Evolutionary conservation across 2,329 filamentous ascomycete species (phyloP), one percentile per base, ranked within the genome.

Genomic region (Verticillium zaregamsianum): DNA sequence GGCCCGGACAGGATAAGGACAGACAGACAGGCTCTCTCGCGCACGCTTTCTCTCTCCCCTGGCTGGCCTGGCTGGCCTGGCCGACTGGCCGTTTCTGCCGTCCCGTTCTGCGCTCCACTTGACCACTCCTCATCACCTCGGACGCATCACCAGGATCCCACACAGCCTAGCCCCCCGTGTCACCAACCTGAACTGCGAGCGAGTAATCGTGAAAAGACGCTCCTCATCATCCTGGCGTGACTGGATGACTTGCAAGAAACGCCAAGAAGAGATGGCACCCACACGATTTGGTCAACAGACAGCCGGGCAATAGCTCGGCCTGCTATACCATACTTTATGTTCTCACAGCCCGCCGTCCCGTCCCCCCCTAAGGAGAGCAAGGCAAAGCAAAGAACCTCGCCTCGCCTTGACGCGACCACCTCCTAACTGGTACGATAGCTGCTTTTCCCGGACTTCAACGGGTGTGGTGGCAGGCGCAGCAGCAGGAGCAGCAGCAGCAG

Each of bases 361-460:
- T 8, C 23, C 20, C 45, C 23, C 20, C 23, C 8, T 5, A n/a
- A 25, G 45, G n/a, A n/a, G 17, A 15, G 14, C 5, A 6, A 28
- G 28, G 28, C 28, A 28, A 28, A 28, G 28, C 28, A 6, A 28
- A 28, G 28, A 28, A 5, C 11, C 3, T n/a, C 3, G 45, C 45
- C 20, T 23, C n/a, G n/a, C 9, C 20, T 59, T 59, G 62, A 71
- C 70, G 71, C 72, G 70, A 71, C 72, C 69, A 59, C 60, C 57
- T 64, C 67, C 68, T 67, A 68, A 73, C 74, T 73, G 72, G 72
- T 62, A 70, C 68, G 72, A 72, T 72, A 71, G 62, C n/a, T 49
- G 20, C n/a, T 49, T n/a, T 49, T 14, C 7, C 6, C 4, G 7
- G 45, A 49, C 3, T 12, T n/a, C 20, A 14, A 49, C n/a, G 17